Percentiles rank a stretch among this genome's conserved stretches.
phyloP scores from a whole-genome alignment of 2,329 filamentous ascomycete species.

The Stachybotrys echinatus region DNA sequence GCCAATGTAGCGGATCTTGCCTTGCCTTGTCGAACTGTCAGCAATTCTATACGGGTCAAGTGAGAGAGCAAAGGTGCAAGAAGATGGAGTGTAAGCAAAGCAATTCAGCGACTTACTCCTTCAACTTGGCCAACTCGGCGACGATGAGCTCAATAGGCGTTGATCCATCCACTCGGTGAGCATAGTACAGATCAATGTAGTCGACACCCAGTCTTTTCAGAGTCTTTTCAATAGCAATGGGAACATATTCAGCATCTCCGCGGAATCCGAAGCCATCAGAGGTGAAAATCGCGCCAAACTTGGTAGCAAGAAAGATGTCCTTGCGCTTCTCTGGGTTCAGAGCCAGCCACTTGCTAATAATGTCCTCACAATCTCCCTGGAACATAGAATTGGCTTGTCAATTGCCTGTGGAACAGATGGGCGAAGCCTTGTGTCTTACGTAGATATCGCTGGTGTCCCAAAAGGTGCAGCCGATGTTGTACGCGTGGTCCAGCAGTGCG shows the following conservation, averaged over 20 bases:
- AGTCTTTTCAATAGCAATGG: constrained; percentile 13
- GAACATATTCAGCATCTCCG: constrained; percentile 15
- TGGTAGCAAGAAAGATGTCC: constrained; percentile 38
- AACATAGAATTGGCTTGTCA: constrained; percentile 28
- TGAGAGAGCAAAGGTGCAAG: too few species aligned
- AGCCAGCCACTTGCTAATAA: constrained; percentile 40
- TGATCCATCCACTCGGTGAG: constrained; percentile 37
- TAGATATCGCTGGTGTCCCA: constrained; percentile 44
- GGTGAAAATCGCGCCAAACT: constrained; percentile 14
- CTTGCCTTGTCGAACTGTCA: constrained; percentile 27
- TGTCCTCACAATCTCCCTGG: constrained; percentile 37
- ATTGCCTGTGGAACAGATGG: background rate
- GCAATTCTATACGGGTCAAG: too few species aligned
- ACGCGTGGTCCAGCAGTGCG: constrained; percentile 39
- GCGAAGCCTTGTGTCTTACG: too few species aligned
- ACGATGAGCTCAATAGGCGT: constrained; percentile 43
- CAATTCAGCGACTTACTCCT: constrained; percentile 23
- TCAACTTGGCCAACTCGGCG: constrained; percentile 36
- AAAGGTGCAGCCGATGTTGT: constrained; percentile 38
- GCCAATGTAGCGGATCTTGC: constrained; percentile 51
- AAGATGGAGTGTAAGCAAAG: background rate
- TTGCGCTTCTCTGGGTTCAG: constrained; percentile 34
- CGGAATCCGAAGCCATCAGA: constrained; percentile 10
- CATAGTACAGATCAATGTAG: constrained; percentile 48
- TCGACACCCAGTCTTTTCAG: constrained; percentile 30